These are phyloP conservation scores for Paramecium primaurelia DNA, from an alignment of 73 alveolate genomes.

Conservation along the genomic window DNA sequence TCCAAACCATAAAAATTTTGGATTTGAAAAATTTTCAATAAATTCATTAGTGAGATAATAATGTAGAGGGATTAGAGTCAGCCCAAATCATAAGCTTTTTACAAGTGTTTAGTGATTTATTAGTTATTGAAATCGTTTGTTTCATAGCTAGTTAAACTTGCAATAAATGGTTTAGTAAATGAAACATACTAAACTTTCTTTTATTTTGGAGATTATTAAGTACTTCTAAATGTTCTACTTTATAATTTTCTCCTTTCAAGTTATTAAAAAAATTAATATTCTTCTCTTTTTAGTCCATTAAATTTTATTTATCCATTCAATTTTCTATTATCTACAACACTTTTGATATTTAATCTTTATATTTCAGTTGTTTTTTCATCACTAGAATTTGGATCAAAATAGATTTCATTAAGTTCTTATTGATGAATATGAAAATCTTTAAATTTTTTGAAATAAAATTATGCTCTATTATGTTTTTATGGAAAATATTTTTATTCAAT, in stretches of 20 bases:
- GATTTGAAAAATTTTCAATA: background rate
- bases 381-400: background rate
- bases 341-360: background rate
- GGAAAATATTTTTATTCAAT: background rate
- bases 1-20: background rate
- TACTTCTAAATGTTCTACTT: background rate
- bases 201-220: background rate
- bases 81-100: conserved; percentile 15
- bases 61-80: background rate
- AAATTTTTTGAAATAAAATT: conserved; percentile 32
- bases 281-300: conserved; percentile 33
- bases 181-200: background rate
- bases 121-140: background rate
- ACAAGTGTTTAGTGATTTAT: background rate
- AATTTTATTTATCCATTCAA: background rate
- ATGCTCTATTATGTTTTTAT: background rate
- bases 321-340: conserved; percentile 5
- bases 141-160: background rate
- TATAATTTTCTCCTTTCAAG: background rate
- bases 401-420: background rate
- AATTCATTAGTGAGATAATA: background rate
- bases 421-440: conserved; percentile 29
- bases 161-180: background rate
- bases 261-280: background rate
- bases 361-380: background rate